Base-by-base conservation (phyloP, 2,329 filamentous ascomycete species). In the Phialemoniopsis sp. region DNA sequence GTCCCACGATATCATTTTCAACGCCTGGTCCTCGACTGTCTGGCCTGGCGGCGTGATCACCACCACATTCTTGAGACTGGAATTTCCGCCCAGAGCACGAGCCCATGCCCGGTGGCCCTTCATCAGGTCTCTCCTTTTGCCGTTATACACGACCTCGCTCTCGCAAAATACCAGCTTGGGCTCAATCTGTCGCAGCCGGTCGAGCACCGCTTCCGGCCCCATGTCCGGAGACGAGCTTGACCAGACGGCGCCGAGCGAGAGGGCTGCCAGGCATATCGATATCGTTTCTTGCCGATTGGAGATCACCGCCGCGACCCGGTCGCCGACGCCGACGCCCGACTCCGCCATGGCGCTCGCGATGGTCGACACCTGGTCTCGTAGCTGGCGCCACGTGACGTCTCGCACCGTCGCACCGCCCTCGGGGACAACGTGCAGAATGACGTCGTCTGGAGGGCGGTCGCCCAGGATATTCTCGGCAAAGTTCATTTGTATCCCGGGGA, bases 161-260 rank as follows among this genome's bases (percentile, higher is more conserved):
- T 46, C 43, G 15, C 32, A 33, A 35, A 48, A 44, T 7, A 46
- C 18, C 4, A 48, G 12, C 18, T 39, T 36, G 8, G 46, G 44
- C n/a, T 33, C 15, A 13, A 44, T 36, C 34, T 48, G 46, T 4
- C n/a, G 33, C 16, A 40, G 38, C 12, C 46, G 43, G 34, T 41
- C 36, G n/a, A 48, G 31, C 2, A 46, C 40, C 3, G 35, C 46
- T 1, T 44, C 38, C n/a, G 40, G 18, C 7, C 46, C 46, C 15
- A 46, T 36, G 21, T 48, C 46, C 8, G 43, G 41, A 12, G 41
- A 42, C 8, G 39, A 35, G 12, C 34, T 39, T 12, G 46, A 46
- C 39, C 41, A 48, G 14, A 44, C 17, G 3, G 46, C 46, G 7
- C 46, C 46, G 12, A 48, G 16, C 4, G 41, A 40, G 5, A 42